These are phyloP conservation scores for Quercus aquifolioides DNA, from an alignment of 306 rosid species.

Conservation along the genomic window DNA sequence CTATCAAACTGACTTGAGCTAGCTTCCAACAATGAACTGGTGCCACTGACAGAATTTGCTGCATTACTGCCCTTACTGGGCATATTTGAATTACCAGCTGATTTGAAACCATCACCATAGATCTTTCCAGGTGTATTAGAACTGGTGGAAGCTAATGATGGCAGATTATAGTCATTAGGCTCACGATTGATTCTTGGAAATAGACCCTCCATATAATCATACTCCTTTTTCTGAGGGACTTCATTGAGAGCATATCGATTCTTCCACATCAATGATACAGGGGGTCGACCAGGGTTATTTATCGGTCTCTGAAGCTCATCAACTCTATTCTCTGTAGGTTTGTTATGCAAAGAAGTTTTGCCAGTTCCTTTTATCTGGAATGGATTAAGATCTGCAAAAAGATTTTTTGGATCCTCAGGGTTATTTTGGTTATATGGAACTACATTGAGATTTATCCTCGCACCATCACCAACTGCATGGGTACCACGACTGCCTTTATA, in stretches of 20 bases:
- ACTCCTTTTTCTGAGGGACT: slow-evolving; percentile 60
- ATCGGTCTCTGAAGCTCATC: slow-evolving; percentile 54
- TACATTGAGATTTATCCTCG: slow-evolving; percentile 74
- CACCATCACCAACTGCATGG: slow-evolving; percentile 64
- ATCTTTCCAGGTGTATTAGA: slow-evolving; percentile 46
- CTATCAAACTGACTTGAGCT: slow-evolving; percentile 25
- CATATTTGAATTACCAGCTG: slow-evolving; percentile 37
- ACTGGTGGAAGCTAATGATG: slow-evolving; percentile 57
- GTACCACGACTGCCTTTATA: slow-evolving; percentile 72
- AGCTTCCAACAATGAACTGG: slow-evolving; percentile 32
- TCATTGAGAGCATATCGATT: slow-evolving; percentile 68
- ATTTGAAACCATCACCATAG: slow-evolving; percentile 38
- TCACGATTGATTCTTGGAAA: slow-evolving; percentile 46
- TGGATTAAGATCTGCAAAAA: slow-evolving; percentile 91
- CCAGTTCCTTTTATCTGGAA: slow-evolving; percentile 88
- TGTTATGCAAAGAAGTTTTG: slow-evolving; percentile 57
- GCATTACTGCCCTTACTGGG: slow-evolving; percentile 32
- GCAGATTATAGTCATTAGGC: slow-evolving; percentile 56
- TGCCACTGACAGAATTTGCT: slow-evolving; percentile 24
- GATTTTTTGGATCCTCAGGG: slow-evolving; percentile 62
- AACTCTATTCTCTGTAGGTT: slow-evolving; percentile 56
- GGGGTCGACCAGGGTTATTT: slow-evolving; percentile 57
- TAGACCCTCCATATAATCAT: slow-evolving; percentile 36
- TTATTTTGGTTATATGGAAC: slow-evolving; percentile 70
- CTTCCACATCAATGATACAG: slow-evolving; percentile 75